Percentiles rank a stretch among this genome's conserved stretches.
phyloP scores from a whole-genome alignment of 164 flowering plant genomes.

The Tinospora cordifolia region DNA sequence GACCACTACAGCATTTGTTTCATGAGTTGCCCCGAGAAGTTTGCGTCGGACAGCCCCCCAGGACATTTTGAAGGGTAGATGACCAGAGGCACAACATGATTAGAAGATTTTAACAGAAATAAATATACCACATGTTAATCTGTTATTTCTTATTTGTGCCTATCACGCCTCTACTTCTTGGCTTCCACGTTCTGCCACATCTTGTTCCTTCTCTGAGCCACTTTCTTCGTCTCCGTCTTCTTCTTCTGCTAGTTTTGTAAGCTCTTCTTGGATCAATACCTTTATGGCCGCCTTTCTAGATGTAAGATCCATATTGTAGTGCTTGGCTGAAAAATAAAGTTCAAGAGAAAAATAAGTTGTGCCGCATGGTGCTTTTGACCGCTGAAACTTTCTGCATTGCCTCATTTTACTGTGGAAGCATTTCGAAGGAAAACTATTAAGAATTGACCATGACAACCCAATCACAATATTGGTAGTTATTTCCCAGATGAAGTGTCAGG shows the following conservation, averaged over 20 bases:
- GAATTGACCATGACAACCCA: too few species aligned
- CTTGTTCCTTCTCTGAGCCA: slow-evolving; percentile 20
- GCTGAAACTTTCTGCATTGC: too few species aligned
- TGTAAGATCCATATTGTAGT: slow-evolving; percentile 56
- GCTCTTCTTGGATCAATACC: slow-evolving; percentile 78
- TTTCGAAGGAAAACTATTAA: too few species aligned
- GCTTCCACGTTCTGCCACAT: slow-evolving; percentile 11
- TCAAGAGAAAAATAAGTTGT: neutral
- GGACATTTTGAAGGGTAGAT: neutral
- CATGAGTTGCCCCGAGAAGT: neutral
- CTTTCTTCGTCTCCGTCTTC: slow-evolving; percentile 48
- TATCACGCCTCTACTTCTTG: slow-evolving; percentile 12
- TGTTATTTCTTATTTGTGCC: slow-evolving; percentile 1
- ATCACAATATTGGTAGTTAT: too few species aligned
- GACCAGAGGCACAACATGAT: neutral
- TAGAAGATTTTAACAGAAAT: neutral
- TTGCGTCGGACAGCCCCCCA: neutral
- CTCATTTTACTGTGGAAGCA: too few species aligned
- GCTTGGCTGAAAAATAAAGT: slow-evolving; percentile 39
- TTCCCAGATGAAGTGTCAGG: too few species aligned
- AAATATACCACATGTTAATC: neutral
- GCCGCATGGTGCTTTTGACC: too few species aligned
- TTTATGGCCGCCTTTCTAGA: slow-evolving; percentile 64
- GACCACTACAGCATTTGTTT: neutral
- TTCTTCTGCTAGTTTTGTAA: slow-evolving; percentile 77